Evolutionary conservation across 176 grass and related monocot genomes (phyloP).

Genomic region (Panicum miliaceum): DNA sequence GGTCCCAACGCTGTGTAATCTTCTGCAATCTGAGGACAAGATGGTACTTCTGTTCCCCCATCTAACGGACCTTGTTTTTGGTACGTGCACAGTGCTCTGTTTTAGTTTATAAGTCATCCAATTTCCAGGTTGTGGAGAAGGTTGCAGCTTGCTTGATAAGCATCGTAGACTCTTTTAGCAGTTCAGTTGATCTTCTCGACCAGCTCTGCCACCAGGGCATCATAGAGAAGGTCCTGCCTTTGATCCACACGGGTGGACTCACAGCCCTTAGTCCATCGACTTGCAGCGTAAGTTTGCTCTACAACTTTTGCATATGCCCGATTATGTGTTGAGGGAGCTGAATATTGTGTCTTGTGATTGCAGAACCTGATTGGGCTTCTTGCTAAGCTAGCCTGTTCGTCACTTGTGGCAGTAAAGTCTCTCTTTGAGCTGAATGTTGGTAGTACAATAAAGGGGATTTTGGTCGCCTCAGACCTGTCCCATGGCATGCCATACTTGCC

Average conservation of each 20-base stretch:
- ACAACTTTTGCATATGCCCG: slow-evolving; percentile 12
- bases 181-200: slow-evolving; percentile 74
- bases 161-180: slow-evolving; percentile 69
- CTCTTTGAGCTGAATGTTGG: slow-evolving; percentile 86
- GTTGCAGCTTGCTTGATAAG: slow-evolving; percentile 76
- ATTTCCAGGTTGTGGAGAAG: slow-evolving; percentile 75
- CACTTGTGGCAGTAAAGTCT: slow-evolving; percentile 81
- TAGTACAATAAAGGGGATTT: slow-evolving; percentile 73
- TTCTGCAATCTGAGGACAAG: slow-evolving; percentile 76
- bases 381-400: slow-evolving; percentile 76
- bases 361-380: slow-evolving; percentile 87
- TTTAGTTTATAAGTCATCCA: slow-evolving; percentile 26
- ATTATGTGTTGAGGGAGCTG: slow-evolving; percentile 25
- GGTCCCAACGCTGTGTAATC: slow-evolving; percentile 67
- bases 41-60: slow-evolving; percentile 48
- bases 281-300: slow-evolving; percentile 65
- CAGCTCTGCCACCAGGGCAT: slow-evolving; percentile 72
- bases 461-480: slow-evolving; percentile 75
- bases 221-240: slow-evolving; percentile 64
- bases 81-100: slow-evolving; percentile 14
- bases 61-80: slow-evolving; percentile 3
- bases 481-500: slow-evolving; percentile 67
- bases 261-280: slow-evolving; percentile 61
- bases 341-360: slow-evolving; percentile 44
- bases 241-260: slow-evolving; percentile 64